Base-by-base conservation (phyloP, 371 early-diverging fungal genomes). In the Hamiltosporidium tvaerminnensis region DNA sequence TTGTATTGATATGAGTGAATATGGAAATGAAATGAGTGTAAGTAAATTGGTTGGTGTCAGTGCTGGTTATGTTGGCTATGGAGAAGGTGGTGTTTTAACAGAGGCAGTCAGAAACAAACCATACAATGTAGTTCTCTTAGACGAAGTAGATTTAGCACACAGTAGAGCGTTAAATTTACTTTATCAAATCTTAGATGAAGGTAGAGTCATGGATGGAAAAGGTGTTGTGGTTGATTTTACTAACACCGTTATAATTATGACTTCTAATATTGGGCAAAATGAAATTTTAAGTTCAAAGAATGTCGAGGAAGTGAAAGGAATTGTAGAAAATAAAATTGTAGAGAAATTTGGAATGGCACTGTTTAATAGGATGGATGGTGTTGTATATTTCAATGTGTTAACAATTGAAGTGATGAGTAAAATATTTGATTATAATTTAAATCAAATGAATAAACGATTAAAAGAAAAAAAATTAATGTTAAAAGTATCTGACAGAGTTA, bases 71-170 rank as follows among this genome's bases (percentile, higher is more conserved):
- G 64, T 79, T 3, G 79, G 79, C 12, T 81, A 73, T 53, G 73
- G 71, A 50, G 76, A 75, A 44, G 89, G 89, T 34, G 90, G 90
- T 35, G 83, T 86, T 59, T 75, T 91, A 47, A 89, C 90, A 49
- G 90, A 92, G 68, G 84, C 87, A 1, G 84, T 90, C 32, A 83
- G 87, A 66, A 83, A 86, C 59, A 86, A 85, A 71, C 90, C 89
- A 9, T 89, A 90, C 66, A 81, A 85, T 10, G 86, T 91, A 31
- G 82, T 90, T 10, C 71, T 90, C 30, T 76, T 92, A 36, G 92
- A 92, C 74, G 92, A 92, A 76, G 80, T 92, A 57, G 91, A 92
- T 69, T 86, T 89, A 73, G 90, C 90, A 30, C 88, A 90, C 63
- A 81, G 81, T 58, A 85, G 84, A 35, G 74, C 73, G 32, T 75